A percentile compares a stretch with the other conserved stretches of the same genome.
phyloP scores from a whole-genome alignment of 192 early-diverging fungal genomes.

The Spinellus fusiger region DNA sequence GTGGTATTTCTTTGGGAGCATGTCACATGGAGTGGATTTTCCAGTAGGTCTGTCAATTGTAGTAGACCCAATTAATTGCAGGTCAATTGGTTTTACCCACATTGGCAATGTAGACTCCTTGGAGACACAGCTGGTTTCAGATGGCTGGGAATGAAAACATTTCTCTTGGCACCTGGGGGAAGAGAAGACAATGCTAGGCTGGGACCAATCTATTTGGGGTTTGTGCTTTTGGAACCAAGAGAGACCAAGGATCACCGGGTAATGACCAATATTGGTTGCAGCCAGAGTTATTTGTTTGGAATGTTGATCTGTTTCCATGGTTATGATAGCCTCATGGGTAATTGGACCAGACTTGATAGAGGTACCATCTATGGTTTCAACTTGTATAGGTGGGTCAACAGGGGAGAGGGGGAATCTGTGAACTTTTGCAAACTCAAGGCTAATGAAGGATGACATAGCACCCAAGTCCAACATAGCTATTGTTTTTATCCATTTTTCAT shows the following conservation, averaged over 20 bases:
- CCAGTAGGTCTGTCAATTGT: background rate
- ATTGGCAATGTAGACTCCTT: too few species aligned
- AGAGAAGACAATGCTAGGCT: background rate
- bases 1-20: background rate
- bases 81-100: too few species aligned
- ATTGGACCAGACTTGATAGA: background rate
- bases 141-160: background rate
- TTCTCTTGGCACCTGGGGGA: background rate
- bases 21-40: background rate
- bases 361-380: background rate
- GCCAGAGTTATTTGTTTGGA: background rate
- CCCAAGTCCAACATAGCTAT: conserved; percentile 2
- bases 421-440: background rate
- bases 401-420: background rate
- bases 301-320: background rate
- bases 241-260: conserved; percentile 7
- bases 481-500: background rate
- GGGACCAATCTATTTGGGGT: background rate
- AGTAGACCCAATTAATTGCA: background rate
- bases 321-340: background rate
- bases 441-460: conserved; percentile 1
- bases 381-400: background rate
- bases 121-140: too few species aligned
- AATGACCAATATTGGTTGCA: background rate
- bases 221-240: background rate